These are phyloP conservation scores for Solanum verrucosum DNA, from an alignment of 257 asterid genomes.

Conservation along the genomic window DNA sequence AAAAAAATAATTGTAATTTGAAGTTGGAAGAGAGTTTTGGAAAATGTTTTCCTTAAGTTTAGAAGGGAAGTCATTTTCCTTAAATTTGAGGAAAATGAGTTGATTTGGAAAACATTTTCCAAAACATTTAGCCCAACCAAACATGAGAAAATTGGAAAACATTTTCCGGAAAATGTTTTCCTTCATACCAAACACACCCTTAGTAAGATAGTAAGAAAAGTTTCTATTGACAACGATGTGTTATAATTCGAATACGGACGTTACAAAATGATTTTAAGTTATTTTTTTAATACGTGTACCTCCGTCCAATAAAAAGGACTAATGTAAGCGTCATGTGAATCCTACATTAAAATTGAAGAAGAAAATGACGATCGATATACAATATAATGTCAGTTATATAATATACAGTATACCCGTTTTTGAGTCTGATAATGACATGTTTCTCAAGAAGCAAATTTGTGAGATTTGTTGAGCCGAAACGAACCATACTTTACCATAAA, in stretches of 20 bases:
- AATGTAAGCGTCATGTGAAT: background rate
- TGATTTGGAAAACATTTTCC: too few species aligned
- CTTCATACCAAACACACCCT: too few species aligned
- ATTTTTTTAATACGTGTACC: background rate
- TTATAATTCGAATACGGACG: background rate
- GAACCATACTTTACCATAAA: background rate
- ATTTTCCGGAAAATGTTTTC: too few species aligned
- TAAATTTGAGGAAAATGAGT: too few species aligned
- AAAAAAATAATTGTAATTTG: too few species aligned
- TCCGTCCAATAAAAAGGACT: background rate
- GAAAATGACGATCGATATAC: background rate
- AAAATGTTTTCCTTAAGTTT: too few species aligned
- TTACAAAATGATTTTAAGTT: background rate
- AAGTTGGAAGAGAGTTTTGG: too few species aligned
- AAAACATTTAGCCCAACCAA: too few species aligned
- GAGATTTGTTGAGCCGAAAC: background rate
- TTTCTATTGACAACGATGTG: background rate
- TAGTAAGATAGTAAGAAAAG: background rate
- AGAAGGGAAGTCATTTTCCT: too few species aligned
- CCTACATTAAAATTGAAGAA: background rate
- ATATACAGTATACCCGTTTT: accelerated
- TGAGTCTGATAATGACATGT: background rate
- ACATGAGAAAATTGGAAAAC: too few species aligned
- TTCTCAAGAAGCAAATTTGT: background rate
- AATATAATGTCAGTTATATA: too few species aligned